Evolutionary conservation across 345 rosid genomes (phyloP).

Genomic region (Heritiera littoralis): DNA sequence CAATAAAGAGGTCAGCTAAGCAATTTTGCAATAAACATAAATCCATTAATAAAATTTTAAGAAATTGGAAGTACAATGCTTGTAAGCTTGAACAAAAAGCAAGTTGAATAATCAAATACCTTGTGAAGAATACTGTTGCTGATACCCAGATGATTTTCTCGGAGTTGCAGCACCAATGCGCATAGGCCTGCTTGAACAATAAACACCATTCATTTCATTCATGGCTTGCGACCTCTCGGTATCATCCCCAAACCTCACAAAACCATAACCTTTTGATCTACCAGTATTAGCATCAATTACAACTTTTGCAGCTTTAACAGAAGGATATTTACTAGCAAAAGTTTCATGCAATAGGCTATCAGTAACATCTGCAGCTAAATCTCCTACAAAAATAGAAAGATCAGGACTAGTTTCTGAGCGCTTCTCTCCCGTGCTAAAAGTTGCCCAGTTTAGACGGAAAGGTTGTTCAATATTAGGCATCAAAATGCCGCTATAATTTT

Average conservation of each 20-base stretch:
- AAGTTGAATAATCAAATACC: conserved; percentile 38
- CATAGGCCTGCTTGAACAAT: conserved; percentile 94
- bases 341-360: conserved; percentile 73
- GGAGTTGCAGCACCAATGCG: conserved; percentile 96
- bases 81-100: conserved; percentile 14
- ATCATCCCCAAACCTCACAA: conserved; percentile 95
- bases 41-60: not conserved
- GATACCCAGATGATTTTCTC: conserved; percentile 80
- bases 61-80: not conserved
- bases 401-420: conserved; percentile 81
- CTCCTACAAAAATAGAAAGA: conserved; percentile 91
- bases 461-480: conserved; percentile 88
- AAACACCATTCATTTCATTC: conserved; percentile 91
- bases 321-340: conserved; percentile 70
- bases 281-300: conserved; percentile 92
- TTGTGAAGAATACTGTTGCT: conserved; percentile 61
- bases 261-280: conserved; percentile 93
- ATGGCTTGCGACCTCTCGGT: conserved; percentile 76
- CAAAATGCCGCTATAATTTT: conserved; percentile 53
- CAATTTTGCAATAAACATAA: not conserved
- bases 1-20: not conserved
- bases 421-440: conserved; percentile 84
- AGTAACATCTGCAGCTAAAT: conserved; percentile 86
- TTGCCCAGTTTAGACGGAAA: conserved; percentile 97
- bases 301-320: conserved; percentile 90